Base-by-base conservation (phyloP, 148 eudicot species). In the Chenopodium quinoa region DNA sequence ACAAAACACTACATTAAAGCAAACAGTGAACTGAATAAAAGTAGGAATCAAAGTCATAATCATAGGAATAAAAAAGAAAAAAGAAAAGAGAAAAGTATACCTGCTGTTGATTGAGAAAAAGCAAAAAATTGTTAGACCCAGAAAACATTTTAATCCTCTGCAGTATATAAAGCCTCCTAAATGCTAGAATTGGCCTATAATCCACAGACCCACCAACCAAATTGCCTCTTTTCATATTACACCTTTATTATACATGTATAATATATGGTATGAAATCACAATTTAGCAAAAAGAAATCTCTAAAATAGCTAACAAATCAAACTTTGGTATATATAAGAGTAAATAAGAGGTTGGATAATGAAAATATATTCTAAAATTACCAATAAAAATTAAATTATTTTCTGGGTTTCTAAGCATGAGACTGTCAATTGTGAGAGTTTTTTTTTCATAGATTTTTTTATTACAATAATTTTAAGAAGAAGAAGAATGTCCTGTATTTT, bases 71-170 rank as follows among this genome's bases (percentile, higher is more conserved):
- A 74, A 73, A 70, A 60, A n/a, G 31, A 60, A 32, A 6, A 82
- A 72, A 63, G 50, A 32, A 6, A 82, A 72, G 54, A 79, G 82
- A 83, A 58, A 83, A 83, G 72, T 29, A 82, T 10, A 9, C 12
- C 79, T 89, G 92, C 91, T 86, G 89, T 87, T 78, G 82, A 86
- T 72, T 80, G 62, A 84, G 60, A 79, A 86, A 88, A 86, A 75
- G 87, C 74, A 77, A 92, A 88, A 85, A 88, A 46, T 71, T 66
- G 81, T 83, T 73, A 88, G 82, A 81, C 58, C 82, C 82, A 87
- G 27, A 32, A 80, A 81, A 87, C 93, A 91, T 88, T 76, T 77
- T 83, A 19, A 50, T 46, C 47, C 75, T 71, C 81, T 63, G 60
- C 44, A 29, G 7, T 34, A 64, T 32, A 78, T 47, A 86, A 68